Percentiles rank a stretch among this genome's conserved stretches.
Conservation (phyloP, 192 early-diverging fungal genomes). For the Entophlyctis luteolus region DNA sequence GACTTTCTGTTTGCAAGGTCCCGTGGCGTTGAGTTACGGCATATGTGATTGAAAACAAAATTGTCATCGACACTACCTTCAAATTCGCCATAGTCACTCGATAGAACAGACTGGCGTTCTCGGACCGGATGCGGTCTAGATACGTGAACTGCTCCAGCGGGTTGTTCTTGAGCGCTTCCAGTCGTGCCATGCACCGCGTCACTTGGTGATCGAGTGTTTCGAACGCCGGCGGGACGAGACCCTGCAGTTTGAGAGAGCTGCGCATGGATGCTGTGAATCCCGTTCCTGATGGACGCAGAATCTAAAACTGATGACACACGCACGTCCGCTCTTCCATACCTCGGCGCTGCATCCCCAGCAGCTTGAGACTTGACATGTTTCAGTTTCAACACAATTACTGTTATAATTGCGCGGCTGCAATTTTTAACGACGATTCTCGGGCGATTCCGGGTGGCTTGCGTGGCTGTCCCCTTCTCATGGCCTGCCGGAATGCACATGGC, state of each 20-base stretch:
- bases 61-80: background rate
- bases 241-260: background rate
- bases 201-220: slow-evolving; percentile 72
- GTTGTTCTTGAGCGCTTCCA: slow-evolving; percentile 36
- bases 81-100: slow-evolving; percentile 66
- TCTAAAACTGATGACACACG: no score
- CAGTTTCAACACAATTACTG: no score
- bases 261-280: background rate
- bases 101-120: slow-evolving; percentile 81
- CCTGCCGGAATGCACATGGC: no score
- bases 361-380: no score
- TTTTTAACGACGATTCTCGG: no score
- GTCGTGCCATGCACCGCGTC: slow-evolving; percentile 63
- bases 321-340: no score
- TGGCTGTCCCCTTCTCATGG: no score
- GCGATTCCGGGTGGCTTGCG: no score
- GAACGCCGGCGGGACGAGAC: slow-evolving; percentile 63
- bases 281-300: background rate
- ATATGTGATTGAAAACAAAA: background rate
- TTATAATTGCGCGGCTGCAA: no score
- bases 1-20: background rate
- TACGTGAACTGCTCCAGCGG: slow-evolving; percentile 82
- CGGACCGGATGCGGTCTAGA: slow-evolving; percentile 76
- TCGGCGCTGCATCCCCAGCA: no score
- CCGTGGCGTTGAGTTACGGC: background rate